Conservation (phyloP, 2,329 filamentous ascomycete genomes). For the Endocalyx cinctus region DNA sequence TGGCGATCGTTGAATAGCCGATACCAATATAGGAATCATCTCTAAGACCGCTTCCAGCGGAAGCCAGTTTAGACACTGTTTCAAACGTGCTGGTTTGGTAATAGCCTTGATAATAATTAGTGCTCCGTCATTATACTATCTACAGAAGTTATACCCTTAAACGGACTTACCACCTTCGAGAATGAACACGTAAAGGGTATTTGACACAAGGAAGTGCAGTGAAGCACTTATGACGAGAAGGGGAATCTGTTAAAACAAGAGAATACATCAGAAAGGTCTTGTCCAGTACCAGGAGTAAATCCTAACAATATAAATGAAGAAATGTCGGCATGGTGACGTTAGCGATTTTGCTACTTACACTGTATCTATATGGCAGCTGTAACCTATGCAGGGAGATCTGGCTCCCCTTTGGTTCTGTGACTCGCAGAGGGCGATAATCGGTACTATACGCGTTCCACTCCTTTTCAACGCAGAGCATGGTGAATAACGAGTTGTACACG, state of each 20-base stretch:
- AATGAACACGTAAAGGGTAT: slow-evolving; percentile 1
- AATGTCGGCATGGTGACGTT: no score
- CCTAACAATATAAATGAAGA: no score
- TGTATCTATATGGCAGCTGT: slow-evolving; percentile 13
- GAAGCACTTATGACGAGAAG: slow-evolving; percentile 1
- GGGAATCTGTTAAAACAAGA: not conserved
- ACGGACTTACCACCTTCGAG: slow-evolving; percentile 3
- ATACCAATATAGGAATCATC: slow-evolving; percentile 2
- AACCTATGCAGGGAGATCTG: slow-evolving; percentile 18
- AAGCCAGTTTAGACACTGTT: not conserved
- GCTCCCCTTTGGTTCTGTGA: slow-evolving; percentile 12
- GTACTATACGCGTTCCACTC: slow-evolving; percentile 16
- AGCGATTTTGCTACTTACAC: slow-evolving; percentile 7
- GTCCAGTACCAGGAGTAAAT: no score
- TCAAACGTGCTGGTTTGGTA: not conserved
- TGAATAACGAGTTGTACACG: slow-evolving; percentile 15
- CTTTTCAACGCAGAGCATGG: slow-evolving; percentile 13
- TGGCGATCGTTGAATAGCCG: slow-evolving; percentile 1
- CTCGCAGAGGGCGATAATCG: slow-evolving; percentile 4
- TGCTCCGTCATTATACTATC: not conserved
- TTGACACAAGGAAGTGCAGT: slow-evolving; percentile 2
- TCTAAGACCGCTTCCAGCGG: not conserved
- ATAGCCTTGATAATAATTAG: not conserved
- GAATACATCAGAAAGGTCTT: no score
- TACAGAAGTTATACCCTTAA: not conserved